Evolutionary conservation across 495 filamentous ascomycete genomes (phyloP).

Genomic region (Cryomyces minteri): DNA sequence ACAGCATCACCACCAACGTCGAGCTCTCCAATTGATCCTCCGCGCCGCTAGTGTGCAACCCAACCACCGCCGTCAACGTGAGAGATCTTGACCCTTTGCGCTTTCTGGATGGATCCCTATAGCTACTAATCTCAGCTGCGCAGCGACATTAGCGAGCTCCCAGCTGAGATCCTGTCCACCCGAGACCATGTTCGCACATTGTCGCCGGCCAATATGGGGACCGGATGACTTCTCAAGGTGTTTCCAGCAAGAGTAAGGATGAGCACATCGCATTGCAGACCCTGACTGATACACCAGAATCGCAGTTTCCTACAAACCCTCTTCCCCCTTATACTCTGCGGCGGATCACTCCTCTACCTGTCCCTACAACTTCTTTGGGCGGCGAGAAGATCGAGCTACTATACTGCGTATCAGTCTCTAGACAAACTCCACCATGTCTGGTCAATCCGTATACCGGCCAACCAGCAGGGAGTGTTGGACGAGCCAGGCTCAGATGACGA

Average conservation of each 20-base stretch:
- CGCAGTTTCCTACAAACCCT: slow-evolving; percentile 68
- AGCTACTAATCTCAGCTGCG: too few species aligned
- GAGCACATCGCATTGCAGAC: not conserved
- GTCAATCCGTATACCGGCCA: slow-evolving; percentile 3
- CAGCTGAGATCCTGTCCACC: not conserved
- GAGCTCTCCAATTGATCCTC: too few species aligned
- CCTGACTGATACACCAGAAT: not conserved
- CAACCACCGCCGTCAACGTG: too few species aligned
- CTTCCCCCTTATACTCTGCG: slow-evolving; percentile 55
- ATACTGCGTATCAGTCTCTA: slow-evolving; percentile 31
- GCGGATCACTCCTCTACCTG: slow-evolving; percentile 50
- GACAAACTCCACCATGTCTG: slow-evolving; percentile 13
- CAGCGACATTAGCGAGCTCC: too few species aligned
- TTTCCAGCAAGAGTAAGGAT: slow-evolving; percentile 70
- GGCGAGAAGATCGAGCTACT: slow-evolving; percentile 26
- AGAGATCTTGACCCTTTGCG: too few species aligned
- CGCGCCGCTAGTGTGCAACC: too few species aligned
- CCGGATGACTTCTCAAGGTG: slow-evolving; percentile 77
- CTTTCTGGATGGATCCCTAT: too few species aligned
- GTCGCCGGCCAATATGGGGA: slow-evolving; percentile 65
- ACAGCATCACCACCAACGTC: too few species aligned
- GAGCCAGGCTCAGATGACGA: slow-evolving; percentile 26
- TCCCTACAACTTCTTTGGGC: slow-evolving; percentile 31
- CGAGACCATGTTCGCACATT: slow-evolving; percentile 48
- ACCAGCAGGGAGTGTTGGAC: slow-evolving; percentile 3